Evolutionary conservation across 1,284 basidiomycete species (phyloP), one percentile per base, ranked within the genome.

Genomic region (Fistulina hepatica): DNA sequence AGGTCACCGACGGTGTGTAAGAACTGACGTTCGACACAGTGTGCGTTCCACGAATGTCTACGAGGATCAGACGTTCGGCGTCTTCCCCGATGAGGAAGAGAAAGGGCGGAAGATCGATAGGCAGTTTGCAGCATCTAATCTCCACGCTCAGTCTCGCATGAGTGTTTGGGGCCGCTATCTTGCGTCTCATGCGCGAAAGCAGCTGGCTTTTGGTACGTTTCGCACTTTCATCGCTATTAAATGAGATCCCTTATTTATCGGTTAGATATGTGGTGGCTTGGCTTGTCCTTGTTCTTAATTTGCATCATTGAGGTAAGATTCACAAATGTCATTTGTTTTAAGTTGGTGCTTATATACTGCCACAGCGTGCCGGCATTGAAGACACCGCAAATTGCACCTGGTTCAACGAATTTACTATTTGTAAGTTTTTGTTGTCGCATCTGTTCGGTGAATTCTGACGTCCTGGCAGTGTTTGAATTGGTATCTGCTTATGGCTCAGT

Each of bases 21-120:
- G 6, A 16, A 13, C 42, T 30, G 26, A 41, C 22, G n/a, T n/a
- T 23, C 26, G 16, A 24, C 50, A 7, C 36, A 82, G 81, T 48
- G 88, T 98, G 8, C 84, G 93, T n/a, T 78, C 86, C n/a, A 97
- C 94, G 15, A 97, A 97, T 57, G 94, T 97, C 1, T 97, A 97
- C 57, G 94, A 98, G 56, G 92, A 97, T 51, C 76, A 74, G 42
- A 84, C 83, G 0, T 65, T 91, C 10, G 89, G 89, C 1, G 62
- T 93, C 23, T 92, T 77, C 51, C 60, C 65, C 10, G 61, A 71
- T 6, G 62, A 69, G 0, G 69, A 75, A 54, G 58, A 54, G 1
- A 56, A 59, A 6, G 28, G 13, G 3, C n/a, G n/a, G n/a, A n/a
- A n/a, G n/a, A n/a, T n/a, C n/a, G n/a, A n/a, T n/a, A n/a, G n/a